Evolutionary conservation across 176 grass and related monocot genomes (phyloP).

Genomic region (Aegilops speltoides): DNA sequence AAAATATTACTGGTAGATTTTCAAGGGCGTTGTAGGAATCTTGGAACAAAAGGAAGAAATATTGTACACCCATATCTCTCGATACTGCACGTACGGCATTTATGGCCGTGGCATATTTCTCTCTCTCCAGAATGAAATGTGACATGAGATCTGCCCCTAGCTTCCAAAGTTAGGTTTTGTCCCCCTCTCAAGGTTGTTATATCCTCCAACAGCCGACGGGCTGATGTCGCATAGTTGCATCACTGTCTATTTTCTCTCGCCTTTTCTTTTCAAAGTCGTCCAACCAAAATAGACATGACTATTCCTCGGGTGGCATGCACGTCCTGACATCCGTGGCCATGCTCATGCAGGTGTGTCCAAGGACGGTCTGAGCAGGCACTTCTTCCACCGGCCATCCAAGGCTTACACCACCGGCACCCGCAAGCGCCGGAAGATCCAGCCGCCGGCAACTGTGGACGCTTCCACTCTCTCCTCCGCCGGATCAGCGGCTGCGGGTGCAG

Average conservation of each 20-base stretch:
- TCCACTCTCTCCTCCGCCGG: background rate
- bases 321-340: slow-evolving; percentile 21
- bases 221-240: slow-evolving; percentile 36
- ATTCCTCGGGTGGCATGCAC: background rate
- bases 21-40: slow-evolving; percentile 5
- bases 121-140: slow-evolving; percentile 26
- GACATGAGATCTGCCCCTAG: slow-evolving; percentile 44
- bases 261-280: slow-evolving; percentile 23
- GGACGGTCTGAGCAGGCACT: slow-evolving; percentile 85
- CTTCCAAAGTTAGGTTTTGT: slow-evolving; percentile 71
- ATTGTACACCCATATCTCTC: slow-evolving; percentile 17
- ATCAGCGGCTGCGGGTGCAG: background rate
- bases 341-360: slow-evolving; percentile 72
- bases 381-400: slow-evolving; percentile 93
- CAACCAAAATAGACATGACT: slow-evolving; percentile 23
- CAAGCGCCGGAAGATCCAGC: slow-evolving; percentile 88
- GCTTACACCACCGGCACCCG: slow-evolving; percentile 95
- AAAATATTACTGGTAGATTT: slow-evolving; percentile 15
- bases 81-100: slow-evolving; percentile 12
- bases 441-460: slow-evolving; percentile 3
- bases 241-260: background rate
- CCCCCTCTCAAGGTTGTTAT: slow-evolving; percentile 56
- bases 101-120: slow-evolving; percentile 23
- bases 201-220: slow-evolving; percentile 45
- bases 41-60: background rate